Evolutionary conservation across 2,329 filamentous ascomycete species (phyloP), one percentile per base, ranked within the genome.

Genomic region (Cryphonectria naterciae): DNA sequence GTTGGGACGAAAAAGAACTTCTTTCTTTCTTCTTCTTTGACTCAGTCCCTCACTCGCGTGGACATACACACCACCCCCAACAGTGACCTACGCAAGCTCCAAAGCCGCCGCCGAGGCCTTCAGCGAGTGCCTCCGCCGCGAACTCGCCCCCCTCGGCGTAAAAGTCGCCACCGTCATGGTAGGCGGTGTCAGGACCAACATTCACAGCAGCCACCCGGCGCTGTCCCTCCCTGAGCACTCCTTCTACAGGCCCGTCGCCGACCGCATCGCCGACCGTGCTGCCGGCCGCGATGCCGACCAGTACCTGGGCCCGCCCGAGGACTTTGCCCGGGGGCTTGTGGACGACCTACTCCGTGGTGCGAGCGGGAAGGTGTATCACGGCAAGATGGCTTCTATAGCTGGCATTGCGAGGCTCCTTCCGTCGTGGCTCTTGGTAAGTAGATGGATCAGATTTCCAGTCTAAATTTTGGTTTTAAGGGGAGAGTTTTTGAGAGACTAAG

Each of bases 121-220:
- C n/a, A 67, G 65, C 65, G 65, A 67, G 39, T 56, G 65, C 0
- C 79, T 88, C 28, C 85, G 87, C 37, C 77, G 85, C 62, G 87
- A 89, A 74, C 80, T 89, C 52, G 80, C 81, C 61, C 86, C 86
- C 0, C 84, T 88, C 68, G 81, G 81, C 74, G 86, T 88, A 13
- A 84, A 86, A 72, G 86, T 88, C 77, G 87, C 87, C 82, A 82
- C 87, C n/a, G 84, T 83, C 75, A 84, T 88, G 79, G 84, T 85
- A 0, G 86, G 86, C 35, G 87, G 85, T 1, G 85, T 88, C 19
- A 78, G 78, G 62, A 85, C 83, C 75, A 84, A 86, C 77, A 86
- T 85, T 25, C 65, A 67, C 67, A 83, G 83, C 10, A 80, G 77
- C 74, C 81, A 81, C 41, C 75, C 76, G 1, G 77, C 82, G 73